Percentiles rank a stretch among this genome's conserved stretches.
These are phyloP conservation scores for Leccinum variicolor DNA, from an alignment of 768 basidiomycete species.

Conservation along the genomic window DNA sequence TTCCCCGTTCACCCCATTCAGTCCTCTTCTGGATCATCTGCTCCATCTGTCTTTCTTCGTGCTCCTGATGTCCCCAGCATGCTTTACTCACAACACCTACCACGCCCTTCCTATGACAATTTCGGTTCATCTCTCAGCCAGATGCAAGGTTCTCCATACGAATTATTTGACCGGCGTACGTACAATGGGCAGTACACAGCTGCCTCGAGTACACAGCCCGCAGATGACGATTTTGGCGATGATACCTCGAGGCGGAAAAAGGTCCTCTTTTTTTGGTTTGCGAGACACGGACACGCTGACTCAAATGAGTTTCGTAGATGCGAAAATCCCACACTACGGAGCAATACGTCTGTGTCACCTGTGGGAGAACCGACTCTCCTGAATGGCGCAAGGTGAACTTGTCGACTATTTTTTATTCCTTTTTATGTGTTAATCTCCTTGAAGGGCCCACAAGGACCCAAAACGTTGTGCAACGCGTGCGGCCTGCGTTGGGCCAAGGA, in stretches of 20 bases:
- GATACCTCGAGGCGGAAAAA: conserved; percentile 62
- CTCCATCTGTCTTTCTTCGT: conserved; percentile 14
- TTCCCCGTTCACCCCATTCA: conserved; percentile 26
- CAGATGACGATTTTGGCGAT: conserved; percentile 45
- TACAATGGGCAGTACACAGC: conserved; percentile 17
- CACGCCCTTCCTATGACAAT: conserved; percentile 14
- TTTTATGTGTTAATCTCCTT: conserved; percentile 16
- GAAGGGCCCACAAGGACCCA: conserved; percentile 90
- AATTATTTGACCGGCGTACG: conserved; percentile 16
- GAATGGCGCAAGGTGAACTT: conserved; percentile 86
- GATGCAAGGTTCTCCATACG: conserved; percentile 13
- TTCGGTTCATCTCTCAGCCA: conserved; percentile 9
- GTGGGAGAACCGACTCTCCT: conserved; percentile 92
- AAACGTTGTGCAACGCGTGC: conserved; percentile 97
- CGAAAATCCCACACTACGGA: conserved; percentile 48
- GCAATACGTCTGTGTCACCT: conserved; percentile 86
- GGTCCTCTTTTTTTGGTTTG: conserved; percentile 32
- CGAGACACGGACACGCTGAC: neutral
- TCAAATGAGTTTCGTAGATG: conserved; percentile 13
- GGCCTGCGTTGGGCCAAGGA: conserved; percentile 92
- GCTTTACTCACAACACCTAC: conserved; percentile 17
- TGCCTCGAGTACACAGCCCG: conserved; percentile 10
- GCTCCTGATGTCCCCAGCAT: conserved; percentile 10
- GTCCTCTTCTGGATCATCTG: conserved; percentile 24
- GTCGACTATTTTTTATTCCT: neutral